These are phyloP conservation scores for Penicillium pancosmium DNA, from an alignment of 495 filamentous ascomycete genomes.

Conservation along the genomic window DNA sequence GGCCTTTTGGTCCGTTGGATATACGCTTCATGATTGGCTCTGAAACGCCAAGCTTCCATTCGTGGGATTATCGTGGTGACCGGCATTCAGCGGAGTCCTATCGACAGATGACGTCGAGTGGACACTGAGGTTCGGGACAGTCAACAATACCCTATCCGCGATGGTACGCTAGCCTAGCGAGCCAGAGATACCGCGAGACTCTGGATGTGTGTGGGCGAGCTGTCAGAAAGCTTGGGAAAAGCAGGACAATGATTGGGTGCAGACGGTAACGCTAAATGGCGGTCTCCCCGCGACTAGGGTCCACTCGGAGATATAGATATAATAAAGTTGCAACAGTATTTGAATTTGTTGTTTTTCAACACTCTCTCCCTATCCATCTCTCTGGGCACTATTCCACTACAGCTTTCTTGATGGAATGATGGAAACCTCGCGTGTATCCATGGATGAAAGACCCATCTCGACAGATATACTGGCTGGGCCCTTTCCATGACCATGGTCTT, in stretches of 20 bases:
- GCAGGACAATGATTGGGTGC: constrained; percentile 11
- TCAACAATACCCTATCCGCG: too few relatives aligned
- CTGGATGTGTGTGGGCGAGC: neutral
- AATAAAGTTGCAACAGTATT: constrained; percentile 6
- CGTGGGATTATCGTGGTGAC: too few relatives aligned
- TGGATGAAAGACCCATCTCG: neutral
- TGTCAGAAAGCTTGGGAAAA: neutral
- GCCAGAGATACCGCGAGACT: too few relatives aligned
- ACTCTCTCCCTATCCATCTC: neutral
- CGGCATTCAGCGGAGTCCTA: too few relatives aligned
- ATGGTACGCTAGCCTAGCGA: too few relatives aligned
- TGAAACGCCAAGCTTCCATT: too few relatives aligned
- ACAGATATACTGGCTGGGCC: constrained; percentile 9
- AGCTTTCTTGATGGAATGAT: constrained; percentile 6
- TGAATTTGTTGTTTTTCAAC: constrained; percentile 13
- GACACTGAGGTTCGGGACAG: too few relatives aligned
- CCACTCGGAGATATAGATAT: constrained; percentile 8
- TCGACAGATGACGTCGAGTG: too few relatives aligned
- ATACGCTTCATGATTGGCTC: too few relatives aligned
- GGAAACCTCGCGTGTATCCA: constrained; percentile 12
- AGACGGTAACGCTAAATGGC: constrained; percentile 12
- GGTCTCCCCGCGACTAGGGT: constrained; percentile 3
- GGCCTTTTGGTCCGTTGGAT: too few relatives aligned
- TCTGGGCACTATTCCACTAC: constrained; percentile 6
- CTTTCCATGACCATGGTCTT: constrained; percentile 6